phyloP scores from a whole-genome alignment of 1,284 basidiomycete species.

The Leccinum variabile region DNA sequence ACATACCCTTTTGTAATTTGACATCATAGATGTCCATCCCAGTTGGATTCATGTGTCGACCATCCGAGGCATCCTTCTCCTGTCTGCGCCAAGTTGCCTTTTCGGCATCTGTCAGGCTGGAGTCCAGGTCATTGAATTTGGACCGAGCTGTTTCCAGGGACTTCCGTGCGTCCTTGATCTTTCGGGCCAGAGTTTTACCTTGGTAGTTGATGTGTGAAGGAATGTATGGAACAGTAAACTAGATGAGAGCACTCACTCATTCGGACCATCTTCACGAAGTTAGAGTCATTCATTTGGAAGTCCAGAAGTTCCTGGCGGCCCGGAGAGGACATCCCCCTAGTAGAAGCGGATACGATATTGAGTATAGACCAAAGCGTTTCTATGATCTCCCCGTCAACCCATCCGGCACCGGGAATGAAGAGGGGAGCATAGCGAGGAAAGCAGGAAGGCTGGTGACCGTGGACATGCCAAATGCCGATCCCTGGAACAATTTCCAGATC shows the following conservation, averaged over 20 bases:
- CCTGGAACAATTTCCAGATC: no score
- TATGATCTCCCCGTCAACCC: no score
- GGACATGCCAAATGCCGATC: no score
- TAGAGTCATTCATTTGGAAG: background rate
- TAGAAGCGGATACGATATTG: no score
- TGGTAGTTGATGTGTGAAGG: background rate
- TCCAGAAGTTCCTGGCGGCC: background rate
- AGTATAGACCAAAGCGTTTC: no score
- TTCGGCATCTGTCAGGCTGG: background rate
- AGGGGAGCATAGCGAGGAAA: no score
- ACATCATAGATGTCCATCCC: background rate
- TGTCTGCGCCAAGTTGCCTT: background rate
- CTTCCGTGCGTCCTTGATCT: background rate
- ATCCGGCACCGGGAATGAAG: no score
- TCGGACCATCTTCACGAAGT: background rate
- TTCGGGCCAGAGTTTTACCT: background rate
- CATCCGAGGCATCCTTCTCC: background rate
- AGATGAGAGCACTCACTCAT: background rate
- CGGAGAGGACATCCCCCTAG: background rate
- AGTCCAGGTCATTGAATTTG: background rate
- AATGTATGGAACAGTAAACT: background rate
- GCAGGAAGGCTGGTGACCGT: no score
- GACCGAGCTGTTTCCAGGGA: background rate
- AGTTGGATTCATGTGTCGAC: background rate
- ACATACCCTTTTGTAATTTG: background rate